Evolutionary conservation across 441 rosid genomes (phyloP), one percentile per base, ranked within the genome.

Genomic region (Daphne laureola): DNA sequence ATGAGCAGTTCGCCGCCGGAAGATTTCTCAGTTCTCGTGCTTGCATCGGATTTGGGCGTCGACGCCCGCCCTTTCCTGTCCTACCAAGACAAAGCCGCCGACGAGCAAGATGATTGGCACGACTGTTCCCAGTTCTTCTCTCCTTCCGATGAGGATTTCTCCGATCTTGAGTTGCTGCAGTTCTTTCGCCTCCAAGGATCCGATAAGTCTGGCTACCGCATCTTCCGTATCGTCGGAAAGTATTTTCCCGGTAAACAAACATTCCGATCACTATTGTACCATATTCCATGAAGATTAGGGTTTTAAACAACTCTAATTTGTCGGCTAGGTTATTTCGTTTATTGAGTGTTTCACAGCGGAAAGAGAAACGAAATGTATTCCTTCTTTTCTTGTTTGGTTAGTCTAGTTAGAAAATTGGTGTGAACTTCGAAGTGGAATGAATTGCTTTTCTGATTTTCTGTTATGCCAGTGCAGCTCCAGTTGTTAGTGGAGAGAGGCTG

Each of bases 21-120:
- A 40, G 95, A 84, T 40, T 86, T 86, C 61, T 81, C 98, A 43
- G 96, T 91, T 63, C 4, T 88, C 15, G 91, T 88, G 12, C 62
- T 86, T 52, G 98, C 98, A 16, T 88, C 96, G 0, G 98, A 91
- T 81, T 74, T 88, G 48, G 98, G 92, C 3, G 35, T 88, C 2
- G 98, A 92, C 46, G 95, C 84, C 9, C 76, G 83, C 16, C 81
- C 95, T 0, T 88, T 92, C 62, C 63, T 86, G 41, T 51, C 70
- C 1, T 62, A 61, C 49, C 66, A 62, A 6, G 59, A 46, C 31
- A 27, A 21, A 43, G 76, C 49, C 25, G 49, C n/a, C 12, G 67
- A 58, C 16, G 87, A 75, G 14, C 73, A 67, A 46, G 86, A 72
- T 46, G 71, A 71, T 38, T 92, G 96, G 94, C 94, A 86, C 51